phyloP scores from a whole-genome alignment of 148 eudicot species.

The Amaranthus cruentus region DNA sequence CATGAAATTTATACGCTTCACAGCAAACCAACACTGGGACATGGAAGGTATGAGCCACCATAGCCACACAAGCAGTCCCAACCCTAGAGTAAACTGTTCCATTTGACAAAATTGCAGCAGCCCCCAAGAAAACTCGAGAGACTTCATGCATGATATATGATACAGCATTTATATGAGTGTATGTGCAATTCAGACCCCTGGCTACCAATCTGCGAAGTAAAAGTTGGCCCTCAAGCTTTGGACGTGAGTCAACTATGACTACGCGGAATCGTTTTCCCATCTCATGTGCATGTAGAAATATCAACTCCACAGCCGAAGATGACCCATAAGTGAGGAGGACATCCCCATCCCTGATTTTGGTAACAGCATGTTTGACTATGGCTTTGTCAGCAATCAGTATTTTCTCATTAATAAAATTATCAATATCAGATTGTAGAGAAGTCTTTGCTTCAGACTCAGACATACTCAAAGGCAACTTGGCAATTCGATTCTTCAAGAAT shows the following conservation, averaged over 20 bases:
- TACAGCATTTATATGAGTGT: conserved; percentile 91
- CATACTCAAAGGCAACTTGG: conserved; percentile 57
- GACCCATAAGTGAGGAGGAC: conserved; percentile 90
- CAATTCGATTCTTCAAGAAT: conserved; percentile 70
- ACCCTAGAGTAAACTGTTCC: conserved; percentile 98
- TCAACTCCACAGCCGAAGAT: conserved; percentile 91
- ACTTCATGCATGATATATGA: conserved; percentile 95
- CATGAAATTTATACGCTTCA: conserved; percentile 98
- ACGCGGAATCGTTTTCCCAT: conserved; percentile 84
- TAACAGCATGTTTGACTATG: conserved; percentile 84
- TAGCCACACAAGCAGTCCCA: conserved; percentile 94
- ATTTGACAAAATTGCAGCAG: conserved; percentile 84
- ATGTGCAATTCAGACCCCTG: conserved; percentile 82
- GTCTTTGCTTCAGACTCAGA: conserved; percentile 95
- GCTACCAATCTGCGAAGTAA: conserved; percentile 89
- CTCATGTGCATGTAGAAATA: conserved; percentile 83
- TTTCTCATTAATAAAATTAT: conserved; percentile 71
- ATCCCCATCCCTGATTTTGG: conserved; percentile 97
- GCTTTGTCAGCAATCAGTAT: conserved; percentile 89
- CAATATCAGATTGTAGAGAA: conserved; percentile 61
- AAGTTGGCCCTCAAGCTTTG: conserved; percentile 84
- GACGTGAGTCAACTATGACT: conserved; percentile 83
- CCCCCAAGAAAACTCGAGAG: conserved; percentile 82
- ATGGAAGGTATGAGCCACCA: conserved; percentile 94
- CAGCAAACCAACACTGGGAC: conserved; percentile 94